phyloP scores from a whole-genome alignment of 176 grass and related monocot species.

The maize (Zea mays) region DNA sequence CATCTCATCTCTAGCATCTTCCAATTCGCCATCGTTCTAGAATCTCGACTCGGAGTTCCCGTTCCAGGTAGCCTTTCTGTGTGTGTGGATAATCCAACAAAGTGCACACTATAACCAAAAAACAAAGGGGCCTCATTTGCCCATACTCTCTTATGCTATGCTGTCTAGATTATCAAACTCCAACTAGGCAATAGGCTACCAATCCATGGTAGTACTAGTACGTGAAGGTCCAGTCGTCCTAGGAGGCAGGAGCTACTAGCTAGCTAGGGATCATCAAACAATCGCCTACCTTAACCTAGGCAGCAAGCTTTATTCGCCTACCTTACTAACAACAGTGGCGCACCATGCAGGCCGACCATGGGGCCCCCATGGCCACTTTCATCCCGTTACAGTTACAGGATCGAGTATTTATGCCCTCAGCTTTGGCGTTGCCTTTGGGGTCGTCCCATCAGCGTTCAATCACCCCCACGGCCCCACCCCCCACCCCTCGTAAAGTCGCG shows the following conservation, averaged over 20 bases:
- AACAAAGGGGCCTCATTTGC: not conserved
- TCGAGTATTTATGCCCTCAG: constrained; percentile 37
- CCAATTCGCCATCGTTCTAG: not conserved
- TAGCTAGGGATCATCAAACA: not conserved
- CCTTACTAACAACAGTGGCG: not conserved
- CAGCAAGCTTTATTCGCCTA: not conserved
- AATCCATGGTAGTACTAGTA: constrained; percentile 9
- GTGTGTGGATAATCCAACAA: constrained; percentile 2
- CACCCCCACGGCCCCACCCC: not conserved
- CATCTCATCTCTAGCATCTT: not conserved
- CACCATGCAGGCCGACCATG: constrained; percentile 18
- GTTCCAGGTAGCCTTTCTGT: not conserved
- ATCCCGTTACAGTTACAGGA: constrained; percentile 11
- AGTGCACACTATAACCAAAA: constrained; percentile 1
- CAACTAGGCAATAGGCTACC: not conserved
- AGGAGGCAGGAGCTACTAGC: constrained; percentile 6
- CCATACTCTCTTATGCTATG: not conserved
- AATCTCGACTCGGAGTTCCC: not conserved
- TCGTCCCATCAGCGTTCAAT: constrained; percentile 42
- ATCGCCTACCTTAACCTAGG: constrained; percentile 34
- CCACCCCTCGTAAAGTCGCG: not conserved
- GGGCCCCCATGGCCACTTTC: constrained; percentile 10
- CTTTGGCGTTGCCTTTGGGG: constrained; percentile 31
- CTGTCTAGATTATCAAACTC: constrained; percentile 1
- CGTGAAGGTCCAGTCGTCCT: constrained; percentile 43